Evolutionary conservation across 306 rosid species (phyloP), one percentile per base, ranked within the genome.

Genomic region (Lathyrus oleraceus): DNA sequence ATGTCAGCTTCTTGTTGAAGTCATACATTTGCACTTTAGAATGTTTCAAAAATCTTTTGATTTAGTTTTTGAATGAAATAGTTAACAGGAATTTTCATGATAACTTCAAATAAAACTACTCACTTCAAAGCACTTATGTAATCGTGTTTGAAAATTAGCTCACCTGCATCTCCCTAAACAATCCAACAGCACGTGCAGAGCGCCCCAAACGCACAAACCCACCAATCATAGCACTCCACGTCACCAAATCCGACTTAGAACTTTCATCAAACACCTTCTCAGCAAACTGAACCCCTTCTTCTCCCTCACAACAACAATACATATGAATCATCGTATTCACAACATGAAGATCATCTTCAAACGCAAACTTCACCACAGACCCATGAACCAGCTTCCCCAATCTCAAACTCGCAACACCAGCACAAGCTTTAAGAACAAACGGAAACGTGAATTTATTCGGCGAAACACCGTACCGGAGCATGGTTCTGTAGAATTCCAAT

Each of bases 211-310:
- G 88, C 8, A 82, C 96, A 69, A 66, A 90, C 32, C 98, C 98
- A 0, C 91, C 96, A 56, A 93, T 86, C 91, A 93, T 88, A 8
- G 96, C 93, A 73, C 96, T 93, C 96, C 98, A 93, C 1, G 96
- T 81, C 7, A 93, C 91, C 12, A 89, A 84, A 65, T 93, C 93
- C 62, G 13, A 14, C 74, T 67, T 80, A 2, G 86, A 73, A 83
- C 82, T 83, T 76, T 81, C 88, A 70, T 88, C 98, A 20, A 90
- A 93, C 87, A 93, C 71, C 78, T 84, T 89, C 43, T 84, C 61
- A 0, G 96, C 98, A 81, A 30, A 39, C 25, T 63, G 77, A 53
- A 84, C 56, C 71, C 89, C 96, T 15, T 76, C 84, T 3, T 58
- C 38, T 8, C 61, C 61, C 61, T 6, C 32, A 28, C 72, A 48